Evolutionary conservation across 208 protist species (phyloP), one percentile per base, ranked within the genome.

Genomic region (Spongospora subterranea): DNA sequence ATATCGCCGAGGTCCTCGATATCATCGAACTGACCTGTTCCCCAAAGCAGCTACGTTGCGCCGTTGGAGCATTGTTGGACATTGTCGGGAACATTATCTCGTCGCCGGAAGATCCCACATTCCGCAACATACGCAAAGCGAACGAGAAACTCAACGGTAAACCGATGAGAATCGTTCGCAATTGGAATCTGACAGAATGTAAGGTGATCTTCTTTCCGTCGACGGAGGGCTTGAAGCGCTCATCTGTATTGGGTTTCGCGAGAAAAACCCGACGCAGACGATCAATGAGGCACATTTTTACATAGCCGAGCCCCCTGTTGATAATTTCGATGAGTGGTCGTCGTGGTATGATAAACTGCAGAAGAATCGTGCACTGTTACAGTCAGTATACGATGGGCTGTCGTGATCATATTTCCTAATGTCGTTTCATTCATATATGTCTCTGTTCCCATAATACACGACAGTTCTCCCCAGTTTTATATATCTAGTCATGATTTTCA

Each of bases 321-420:
- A 82, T 6, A 13, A 82, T 45, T 82, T 82, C 71, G 71, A 82
- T 43, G 17, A 45, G n/a, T 82, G 71, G 71, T 35, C 71, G 6
- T 6, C 71, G 17, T 82, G 71, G 71, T 82, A 40, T 35, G 71
- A 82, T 43, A 82, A n/a, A 43, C 71, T 82, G n/a, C 71, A 82
- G n/a, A 43, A 35, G 6, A 82, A 82, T n/a, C 71, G 35, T 6
- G 35, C n/a, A n/a, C 71, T 82, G n/a, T 35, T 82, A 43, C 71
- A 82, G 17, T 20, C n/a, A 17, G 40, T 43, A 43, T 82, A 82
- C 35, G n/a, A 35, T 35, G 71, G 71, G 17, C n/a, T 82, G n/a
- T 82, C 71, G n/a, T 82, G 13, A 82, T 82, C 11, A 43, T 82
- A n/a, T n/a, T n/a, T n/a, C n/a, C n/a, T n/a, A n/a, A n/a, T n/a